Conservation (phyloP, 345 rosid genomes). For the Clausena lansium region DNA sequence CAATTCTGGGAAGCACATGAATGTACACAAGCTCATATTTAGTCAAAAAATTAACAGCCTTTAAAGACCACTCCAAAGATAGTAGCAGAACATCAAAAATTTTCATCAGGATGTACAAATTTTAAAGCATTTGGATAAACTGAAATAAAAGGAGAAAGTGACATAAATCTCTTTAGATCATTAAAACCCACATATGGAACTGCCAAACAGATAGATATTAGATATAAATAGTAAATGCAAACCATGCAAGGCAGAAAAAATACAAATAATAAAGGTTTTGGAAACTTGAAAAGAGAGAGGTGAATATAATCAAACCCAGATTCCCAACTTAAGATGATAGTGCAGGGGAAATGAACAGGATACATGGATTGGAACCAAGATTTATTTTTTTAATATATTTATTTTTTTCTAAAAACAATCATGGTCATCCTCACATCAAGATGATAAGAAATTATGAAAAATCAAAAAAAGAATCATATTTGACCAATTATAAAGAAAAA, state of each 20-base stretch:
- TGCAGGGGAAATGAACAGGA: neutral
- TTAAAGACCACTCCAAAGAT: neutral
- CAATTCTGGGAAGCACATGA: neutral
- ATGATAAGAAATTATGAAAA: neutral
- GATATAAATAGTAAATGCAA: neutral
- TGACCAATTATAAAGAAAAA: constrained; percentile 5
- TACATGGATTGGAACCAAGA: neutral
- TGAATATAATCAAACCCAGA: neutral
- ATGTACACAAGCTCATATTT: neutral
- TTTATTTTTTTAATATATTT: neutral
- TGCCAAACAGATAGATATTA: neutral
- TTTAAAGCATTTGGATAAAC: neutral
- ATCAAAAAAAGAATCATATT: neutral
- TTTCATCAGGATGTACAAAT: neutral
- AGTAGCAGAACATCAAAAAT: neutral
- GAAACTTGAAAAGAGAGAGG: neutral
- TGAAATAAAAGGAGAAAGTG: neutral
- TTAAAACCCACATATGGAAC: neutral
- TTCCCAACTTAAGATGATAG: neutral
- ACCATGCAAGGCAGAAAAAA: neutral
- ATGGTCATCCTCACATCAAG: neutral
- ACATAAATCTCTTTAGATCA: constrained; percentile 7
- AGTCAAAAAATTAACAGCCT: neutral
- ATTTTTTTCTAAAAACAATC: neutral
- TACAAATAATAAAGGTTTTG: neutral